These are phyloP conservation scores for Fraxinus platypoda DNA, from an alignment of 305 asterid species.

Conservation along the genomic window DNA sequence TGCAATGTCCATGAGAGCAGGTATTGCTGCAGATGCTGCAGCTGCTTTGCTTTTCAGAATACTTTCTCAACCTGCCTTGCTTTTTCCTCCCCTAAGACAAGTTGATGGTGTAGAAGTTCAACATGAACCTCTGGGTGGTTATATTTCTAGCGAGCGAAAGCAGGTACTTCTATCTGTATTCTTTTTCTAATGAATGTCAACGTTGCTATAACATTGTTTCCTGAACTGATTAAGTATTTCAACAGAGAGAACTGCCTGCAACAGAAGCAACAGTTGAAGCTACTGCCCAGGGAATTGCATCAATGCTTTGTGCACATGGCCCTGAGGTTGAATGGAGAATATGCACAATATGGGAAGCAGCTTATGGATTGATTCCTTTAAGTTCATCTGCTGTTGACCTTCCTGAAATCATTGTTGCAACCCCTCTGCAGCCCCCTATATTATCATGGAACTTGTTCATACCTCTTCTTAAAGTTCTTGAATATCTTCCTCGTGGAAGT, in stretches of 20 bases:
- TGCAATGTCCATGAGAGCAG: conserved; percentile 99
- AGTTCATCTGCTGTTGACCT: conserved; percentile 94
- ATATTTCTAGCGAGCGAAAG: conserved; percentile 52
- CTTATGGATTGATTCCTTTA: conserved; percentile 94
- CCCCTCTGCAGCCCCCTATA: conserved; percentile 92
- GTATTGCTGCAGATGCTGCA: conserved; percentile 96
- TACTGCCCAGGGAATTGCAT: conserved; percentile 98
- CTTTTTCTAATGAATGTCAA: conserved; percentile 9
- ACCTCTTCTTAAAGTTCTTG: conserved; percentile 94
- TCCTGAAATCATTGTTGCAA: conserved; percentile 91
- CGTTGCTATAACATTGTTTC: background rate
- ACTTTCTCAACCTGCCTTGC: conserved; percentile 96
- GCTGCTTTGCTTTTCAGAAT: conserved; percentile 97
- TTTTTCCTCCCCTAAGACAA: conserved; percentile 88
- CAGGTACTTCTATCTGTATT: conserved; percentile 54
- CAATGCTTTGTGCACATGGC: conserved; percentile 99
- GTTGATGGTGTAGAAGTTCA: conserved; percentile 88
- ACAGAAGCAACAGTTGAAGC: conserved; percentile 95
- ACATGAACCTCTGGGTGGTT: conserved; percentile 60
- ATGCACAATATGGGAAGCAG: conserved; percentile 99
- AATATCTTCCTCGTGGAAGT: conserved; percentile 97
- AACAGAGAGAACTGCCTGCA: conserved; percentile 75
- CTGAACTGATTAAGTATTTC: conserved; percentile 22
- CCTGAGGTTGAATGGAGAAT: conserved; percentile 99
- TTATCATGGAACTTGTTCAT: conserved; percentile 91